Conservation (phyloP, 2,329 filamentous ascomycete genomes). For the Rutstroemia sp. region DNA sequence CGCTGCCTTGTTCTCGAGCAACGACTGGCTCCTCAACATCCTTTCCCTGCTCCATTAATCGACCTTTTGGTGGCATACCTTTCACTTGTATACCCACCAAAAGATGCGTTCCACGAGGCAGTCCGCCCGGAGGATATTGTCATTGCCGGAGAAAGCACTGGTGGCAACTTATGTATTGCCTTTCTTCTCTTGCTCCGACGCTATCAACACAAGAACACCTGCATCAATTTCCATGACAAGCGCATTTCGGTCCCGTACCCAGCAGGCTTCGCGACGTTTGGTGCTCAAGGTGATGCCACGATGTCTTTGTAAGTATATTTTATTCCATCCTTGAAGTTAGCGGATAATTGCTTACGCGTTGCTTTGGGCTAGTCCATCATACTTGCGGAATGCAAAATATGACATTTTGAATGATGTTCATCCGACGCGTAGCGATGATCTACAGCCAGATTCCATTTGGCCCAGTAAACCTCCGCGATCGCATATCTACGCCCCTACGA, state of each 20-base stretch:
- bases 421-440: background rate
- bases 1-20: background rate
- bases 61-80: conserved; percentile 1
- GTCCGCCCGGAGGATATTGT: background rate
- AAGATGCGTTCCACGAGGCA: background rate
- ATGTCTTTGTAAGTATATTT: background rate
- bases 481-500: background rate
- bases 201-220: background rate
- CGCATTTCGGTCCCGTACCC: background rate
- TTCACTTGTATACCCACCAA: background rate
- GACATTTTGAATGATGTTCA: background rate
- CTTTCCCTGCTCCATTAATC: background rate
- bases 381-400: background rate
- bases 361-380: background rate
- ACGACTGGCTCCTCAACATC: background rate
- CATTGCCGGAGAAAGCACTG: background rate
- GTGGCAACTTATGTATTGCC: background rate
- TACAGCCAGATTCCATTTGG: background rate
- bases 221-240: background rate
- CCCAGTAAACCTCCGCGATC: background rate
- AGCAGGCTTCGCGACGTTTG: background rate
- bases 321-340: background rate
- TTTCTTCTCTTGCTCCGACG: background rate
- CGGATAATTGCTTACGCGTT: background rate
- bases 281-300: background rate